Percentiles rank a stretch among this genome's conserved stretches.
Conservation (phyloP, 169 alveolate species). For the Fabrea salina region DNA sequence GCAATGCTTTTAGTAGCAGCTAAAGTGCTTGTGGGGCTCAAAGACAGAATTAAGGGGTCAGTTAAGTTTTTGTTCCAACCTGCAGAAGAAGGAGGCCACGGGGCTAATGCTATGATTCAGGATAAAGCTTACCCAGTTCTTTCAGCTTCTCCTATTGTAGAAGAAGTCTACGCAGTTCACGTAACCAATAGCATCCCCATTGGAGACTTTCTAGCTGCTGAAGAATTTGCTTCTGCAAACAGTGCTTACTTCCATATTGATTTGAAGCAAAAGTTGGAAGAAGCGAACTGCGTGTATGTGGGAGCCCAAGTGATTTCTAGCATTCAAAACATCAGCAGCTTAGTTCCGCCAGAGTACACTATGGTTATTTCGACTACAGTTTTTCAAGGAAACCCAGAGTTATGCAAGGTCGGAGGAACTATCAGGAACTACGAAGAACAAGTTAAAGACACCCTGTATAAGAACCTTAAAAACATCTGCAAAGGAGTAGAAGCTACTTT, state of each 20-base stretch:
- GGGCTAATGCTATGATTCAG: background rate
- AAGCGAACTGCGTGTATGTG: too few species aligned
- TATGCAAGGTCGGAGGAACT: slow-evolving; percentile 21
- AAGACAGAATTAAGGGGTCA: background rate
- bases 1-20: slow-evolving; percentile 29
- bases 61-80: slow-evolving; percentile 10
- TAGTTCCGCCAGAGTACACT: too few species aligned
- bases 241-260: background rate
- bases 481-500: background rate
- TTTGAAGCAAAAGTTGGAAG: slow-evolving; percentile 1
- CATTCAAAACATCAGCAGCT: too few species aligned
- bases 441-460: background rate
- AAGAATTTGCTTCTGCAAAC: background rate
- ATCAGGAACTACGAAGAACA: background rate
- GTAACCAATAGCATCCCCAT: background rate
- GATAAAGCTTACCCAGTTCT: background rate
- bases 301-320: too few species aligned
- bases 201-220: background rate
- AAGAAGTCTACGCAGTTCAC: slow-evolving; percentile 20
- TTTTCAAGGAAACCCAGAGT: too few species aligned
- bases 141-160: background rate
- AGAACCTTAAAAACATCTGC: background rate
- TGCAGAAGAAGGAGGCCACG: slow-evolving; percentile 30
- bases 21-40: background rate
- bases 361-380: too few species aligned